Evolutionary conservation across 2,329 filamentous ascomycete genomes (phyloP).

Genomic region (Raffaelea albimanens): DNA sequence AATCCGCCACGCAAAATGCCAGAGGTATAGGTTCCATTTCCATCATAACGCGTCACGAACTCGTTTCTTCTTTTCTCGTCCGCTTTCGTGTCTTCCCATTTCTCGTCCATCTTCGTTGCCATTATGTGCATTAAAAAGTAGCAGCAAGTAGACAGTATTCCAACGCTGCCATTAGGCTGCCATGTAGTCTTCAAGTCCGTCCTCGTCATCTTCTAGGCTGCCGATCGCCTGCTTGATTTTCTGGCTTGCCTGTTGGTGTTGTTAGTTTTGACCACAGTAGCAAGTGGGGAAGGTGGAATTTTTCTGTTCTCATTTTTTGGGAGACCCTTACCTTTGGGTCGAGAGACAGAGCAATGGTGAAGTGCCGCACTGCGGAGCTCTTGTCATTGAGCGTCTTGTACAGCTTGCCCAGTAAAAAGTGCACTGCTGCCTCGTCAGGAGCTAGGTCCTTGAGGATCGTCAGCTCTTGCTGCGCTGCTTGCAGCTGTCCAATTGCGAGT

Average conservation of each 20-base stretch:
- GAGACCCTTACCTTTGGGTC: constrained; percentile 88
- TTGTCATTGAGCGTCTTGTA: constrained; percentile 66
- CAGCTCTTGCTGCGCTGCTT: constrained; percentile 70
- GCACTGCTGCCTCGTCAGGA: constrained; percentile 90
- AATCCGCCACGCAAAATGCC: neutral
- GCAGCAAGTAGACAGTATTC: too few species aligned
- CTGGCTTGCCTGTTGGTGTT: constrained; percentile 60
- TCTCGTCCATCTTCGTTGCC: neutral
- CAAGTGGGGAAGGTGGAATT: constrained; percentile 17
- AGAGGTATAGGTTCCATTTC: neutral
- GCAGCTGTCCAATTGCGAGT: constrained; percentile 62
- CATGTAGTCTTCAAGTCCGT: constrained; percentile 59
- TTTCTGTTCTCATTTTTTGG: too few species aligned
- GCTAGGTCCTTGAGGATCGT: constrained; percentile 83
- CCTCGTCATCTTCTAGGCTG: constrained; percentile 72
- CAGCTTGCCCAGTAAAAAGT: constrained; percentile 83
- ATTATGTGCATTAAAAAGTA: too few species aligned
- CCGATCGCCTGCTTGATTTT: constrained; percentile 97
- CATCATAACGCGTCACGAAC: too few species aligned
- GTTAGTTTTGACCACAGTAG: constrained; percentile 10
- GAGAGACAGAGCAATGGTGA: constrained; percentile 88
- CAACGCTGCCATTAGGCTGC: constrained; percentile 34
- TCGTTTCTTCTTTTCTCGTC: too few species aligned
- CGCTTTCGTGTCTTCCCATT: too few species aligned
- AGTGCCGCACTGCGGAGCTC: constrained; percentile 78